These are phyloP conservation scores for Zopfochytrium polystomum DNA, from an alignment of 371 early-diverging fungal species.

Conservation along the genomic window DNA sequence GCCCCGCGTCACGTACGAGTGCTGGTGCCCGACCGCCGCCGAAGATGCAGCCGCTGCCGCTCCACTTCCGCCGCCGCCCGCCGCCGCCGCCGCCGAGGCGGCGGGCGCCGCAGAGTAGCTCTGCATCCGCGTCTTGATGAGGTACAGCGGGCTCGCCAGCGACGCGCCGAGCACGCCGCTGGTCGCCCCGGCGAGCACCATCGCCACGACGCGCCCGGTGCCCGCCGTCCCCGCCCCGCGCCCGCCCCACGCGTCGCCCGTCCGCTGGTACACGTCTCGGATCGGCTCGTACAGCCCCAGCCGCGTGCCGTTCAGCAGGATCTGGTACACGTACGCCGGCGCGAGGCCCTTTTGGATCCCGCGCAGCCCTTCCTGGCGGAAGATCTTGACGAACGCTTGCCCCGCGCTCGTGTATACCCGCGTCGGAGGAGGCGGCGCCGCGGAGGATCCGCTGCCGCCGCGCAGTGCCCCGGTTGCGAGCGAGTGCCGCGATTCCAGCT, in stretches of 20 bases:
- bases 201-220: slow-evolving; percentile 23
- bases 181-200: slow-evolving; percentile 65
- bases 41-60: too few species aligned
- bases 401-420: slow-evolving; percentile 75
- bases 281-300: slow-evolving; percentile 86
- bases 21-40: slow-evolving; percentile 83
- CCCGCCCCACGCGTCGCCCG: slow-evolving; percentile 12
- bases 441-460: too few species aligned
- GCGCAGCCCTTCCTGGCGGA: slow-evolving; percentile 75
- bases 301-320: slow-evolving; percentile 86
- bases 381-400: slow-evolving; percentile 74
- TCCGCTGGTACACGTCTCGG: slow-evolving; percentile 14
- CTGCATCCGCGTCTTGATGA: slow-evolving; percentile 78
- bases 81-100: too few species aligned
- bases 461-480: too few species aligned
- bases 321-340: slow-evolving; percentile 89
- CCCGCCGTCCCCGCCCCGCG: slow-evolving; percentile 14
- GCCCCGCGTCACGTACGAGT: slow-evolving; percentile 67
- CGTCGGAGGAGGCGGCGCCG: slow-evolving; percentile 12
- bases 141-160: slow-evolving; percentile 82
- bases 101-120: neutral
- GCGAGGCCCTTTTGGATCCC: slow-evolving; percentile 89
- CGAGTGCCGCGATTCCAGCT: slow-evolving; percentile 60
- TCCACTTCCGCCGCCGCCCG: too few species aligned
- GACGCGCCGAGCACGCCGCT: slow-evolving; percentile 79